Conservation (phyloP, 2,329 filamentous ascomycete species). For the Aureobasidium sp. region DNA sequence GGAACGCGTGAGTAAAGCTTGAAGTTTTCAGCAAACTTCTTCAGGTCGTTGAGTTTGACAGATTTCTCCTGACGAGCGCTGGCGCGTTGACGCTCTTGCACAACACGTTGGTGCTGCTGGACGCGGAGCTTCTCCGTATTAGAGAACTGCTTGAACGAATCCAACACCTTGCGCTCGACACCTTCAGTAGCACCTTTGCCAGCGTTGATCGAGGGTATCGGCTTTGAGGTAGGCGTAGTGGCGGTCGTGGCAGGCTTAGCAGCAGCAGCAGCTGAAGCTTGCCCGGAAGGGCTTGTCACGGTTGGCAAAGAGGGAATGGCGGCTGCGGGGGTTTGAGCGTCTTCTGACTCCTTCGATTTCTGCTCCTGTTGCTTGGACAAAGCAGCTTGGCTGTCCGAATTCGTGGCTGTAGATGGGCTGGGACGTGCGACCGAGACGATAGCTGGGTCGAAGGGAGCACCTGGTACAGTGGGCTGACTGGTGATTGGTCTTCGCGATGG, state of each 20-base stretch:
- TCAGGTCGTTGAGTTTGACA: slow-evolving; percentile 85
- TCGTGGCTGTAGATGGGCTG: background rate
- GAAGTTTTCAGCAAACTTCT: slow-evolving; percentile 90
- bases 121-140: slow-evolving; percentile 55
- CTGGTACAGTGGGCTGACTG: slow-evolving; percentile 63
- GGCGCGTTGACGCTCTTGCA: slow-evolving; percentile 48
- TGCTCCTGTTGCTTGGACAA: slow-evolving; percentile 24
- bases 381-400: slow-evolving; percentile 24
- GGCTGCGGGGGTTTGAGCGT: background rate
- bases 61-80: slow-evolving; percentile 68
- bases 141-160: slow-evolving; percentile 59
- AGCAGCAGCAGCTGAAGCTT: slow-evolving; percentile 5
- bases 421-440: slow-evolving; percentile 70
- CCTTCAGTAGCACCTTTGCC: slow-evolving; percentile 51
- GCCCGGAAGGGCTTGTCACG: background rate
- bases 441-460: slow-evolving; percentile 75
- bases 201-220: slow-evolving; percentile 1
- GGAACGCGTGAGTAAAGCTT: slow-evolving; percentile 92
- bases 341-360: slow-evolving; percentile 20
- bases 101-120: slow-evolving; percentile 44
- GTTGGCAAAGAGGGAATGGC: background rate
- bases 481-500: slow-evolving; percentile 78
- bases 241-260: background rate
- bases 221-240: background rate
- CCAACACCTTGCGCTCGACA: slow-evolving; percentile 54